A percentile compares a stretch with the other conserved stretches of the same genome.
Evolutionary conservation across 2,329 filamentous ascomycete genomes (phyloP).

Genomic region (Fusarium multiceps): DNA sequence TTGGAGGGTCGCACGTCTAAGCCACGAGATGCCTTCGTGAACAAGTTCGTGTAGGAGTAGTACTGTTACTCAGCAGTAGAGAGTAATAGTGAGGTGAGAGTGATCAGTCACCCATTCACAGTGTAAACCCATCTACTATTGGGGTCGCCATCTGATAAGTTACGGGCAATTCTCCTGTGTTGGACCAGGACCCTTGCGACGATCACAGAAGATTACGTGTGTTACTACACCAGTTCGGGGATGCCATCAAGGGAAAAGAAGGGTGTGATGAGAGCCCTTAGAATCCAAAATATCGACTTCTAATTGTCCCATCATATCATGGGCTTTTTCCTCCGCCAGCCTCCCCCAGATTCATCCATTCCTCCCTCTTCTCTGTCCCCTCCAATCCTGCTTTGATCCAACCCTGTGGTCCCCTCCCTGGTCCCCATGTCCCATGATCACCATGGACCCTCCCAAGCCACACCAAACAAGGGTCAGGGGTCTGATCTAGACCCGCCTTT

Average conservation of each 20-base stretch:
- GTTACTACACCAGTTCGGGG: constrained; percentile 16
- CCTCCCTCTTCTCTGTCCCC: neutral
- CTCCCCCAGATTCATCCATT: constrained; percentile 19
- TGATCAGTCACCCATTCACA: constrained; percentile 33
- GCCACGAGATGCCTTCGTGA: constrained; percentile 33
- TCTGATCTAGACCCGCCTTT: constrained; percentile 8
- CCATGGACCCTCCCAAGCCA: constrained; percentile 21
- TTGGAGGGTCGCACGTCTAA: constrained; percentile 37
- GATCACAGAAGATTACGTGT: constrained; percentile 38
- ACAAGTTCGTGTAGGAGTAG: neutral
- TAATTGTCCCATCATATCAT: constrained; percentile 21
- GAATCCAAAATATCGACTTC: constrained; percentile 11
- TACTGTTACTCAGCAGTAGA: neutral
- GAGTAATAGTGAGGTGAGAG: constrained; percentile 8
- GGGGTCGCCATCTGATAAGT: constrained; percentile 1
- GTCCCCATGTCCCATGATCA: constrained; percentile 38
- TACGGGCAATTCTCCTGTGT: constrained; percentile 1
- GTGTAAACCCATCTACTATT: neutral
- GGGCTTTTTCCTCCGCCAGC: constrained; percentile 4
- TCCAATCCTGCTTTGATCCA: constrained; percentile 33
- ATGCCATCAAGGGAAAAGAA: constrained; percentile 18
- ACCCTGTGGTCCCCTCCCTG: constrained; percentile 19
- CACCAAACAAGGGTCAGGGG: constrained; percentile 8
- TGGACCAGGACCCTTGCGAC: constrained; percentile 16
- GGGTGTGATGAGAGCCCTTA: constrained; percentile 27